Conservation (phyloP, 2,329 filamentous ascomycete genomes). For the Cladosporium colombiae region DNA sequence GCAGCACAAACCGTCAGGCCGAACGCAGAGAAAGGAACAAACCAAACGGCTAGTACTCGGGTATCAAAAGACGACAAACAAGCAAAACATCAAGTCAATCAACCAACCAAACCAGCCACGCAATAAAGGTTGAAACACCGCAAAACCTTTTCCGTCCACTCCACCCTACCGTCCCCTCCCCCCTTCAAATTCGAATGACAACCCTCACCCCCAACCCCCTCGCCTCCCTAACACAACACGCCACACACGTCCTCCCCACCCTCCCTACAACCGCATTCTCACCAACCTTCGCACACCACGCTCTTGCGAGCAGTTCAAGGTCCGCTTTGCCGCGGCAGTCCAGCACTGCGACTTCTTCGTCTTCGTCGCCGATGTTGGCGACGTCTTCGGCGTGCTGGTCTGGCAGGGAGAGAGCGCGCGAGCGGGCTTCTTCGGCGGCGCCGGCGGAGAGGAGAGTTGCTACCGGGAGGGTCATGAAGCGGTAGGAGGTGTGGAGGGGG, state of each 20-base stretch:
- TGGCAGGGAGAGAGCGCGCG: slow-evolving; percentile 21
- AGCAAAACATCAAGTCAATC: background rate
- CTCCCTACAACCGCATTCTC: slow-evolving; percentile 73
- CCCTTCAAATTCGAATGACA: slow-evolving; percentile 51
- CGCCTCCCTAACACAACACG: slow-evolving; percentile 74
- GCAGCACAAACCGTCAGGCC: background rate
- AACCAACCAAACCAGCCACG: background rate
- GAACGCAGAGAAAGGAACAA: background rate
- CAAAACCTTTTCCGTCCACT: background rate
- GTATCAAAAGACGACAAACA: slow-evolving; percentile 4
- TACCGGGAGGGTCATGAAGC: slow-evolving; percentile 40
- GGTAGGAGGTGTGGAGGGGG: slow-evolving; percentile 44
- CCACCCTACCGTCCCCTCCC: background rate
- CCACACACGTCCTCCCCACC: slow-evolving; percentile 66
- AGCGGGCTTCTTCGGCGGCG: slow-evolving; percentile 10
- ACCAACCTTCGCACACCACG: slow-evolving; percentile 72
- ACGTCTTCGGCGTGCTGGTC: slow-evolving; percentile 1
- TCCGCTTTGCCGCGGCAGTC: slow-evolving; percentile 61
- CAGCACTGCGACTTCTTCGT: slow-evolving; percentile 43
- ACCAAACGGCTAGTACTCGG: background rate
- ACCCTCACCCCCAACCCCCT: slow-evolving; percentile 69
- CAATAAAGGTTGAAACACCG: no score
- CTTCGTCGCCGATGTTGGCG: slow-evolving; percentile 22
- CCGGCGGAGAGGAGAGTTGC: slow-evolving; percentile 28
- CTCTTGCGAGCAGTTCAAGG: slow-evolving; percentile 69